Evolutionary conservation across 2,329 filamentous ascomycete genomes (phyloP), one percentile per base, ranked within the genome.

Genomic region (Blastomyces emzantsi): DNA sequence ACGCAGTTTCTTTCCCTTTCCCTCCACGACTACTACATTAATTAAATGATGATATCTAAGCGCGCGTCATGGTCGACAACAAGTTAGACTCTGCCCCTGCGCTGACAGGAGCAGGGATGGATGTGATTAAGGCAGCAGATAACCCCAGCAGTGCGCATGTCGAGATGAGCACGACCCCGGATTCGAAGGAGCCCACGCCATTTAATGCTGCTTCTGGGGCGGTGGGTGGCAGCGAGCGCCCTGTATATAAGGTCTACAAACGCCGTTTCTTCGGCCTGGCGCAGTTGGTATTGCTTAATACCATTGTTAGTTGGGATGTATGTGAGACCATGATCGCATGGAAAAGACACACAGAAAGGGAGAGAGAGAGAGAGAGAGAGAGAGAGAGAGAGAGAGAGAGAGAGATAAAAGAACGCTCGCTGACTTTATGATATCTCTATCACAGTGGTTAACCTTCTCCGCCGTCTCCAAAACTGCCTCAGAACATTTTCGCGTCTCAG

Each of bases 271-370:
- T 96, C 74, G 94, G 94, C 0, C 80, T 99, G 61, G 78, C 84
- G 28, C 90, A 96, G 76, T 78, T 97, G 72, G 88, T 92, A 7
- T 77, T 97, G 70, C 80, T 97, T 77, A 99, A 97, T 74, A 88
- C 97, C 63, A 85, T 97, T 65, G 88, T 96, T 52, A 95, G 90
- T 72, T 97, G 93, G 93, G 91, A 95, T 84, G 90, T 94, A 83
- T 82, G 90, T 87, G 49, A 17, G 49, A 43, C 25, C 9, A 33
- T 36, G 55, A 15, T 60, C 22, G n/a, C 60, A 28, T 60, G 58
- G 11, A 54, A 13, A 61, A 45, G 58, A 64, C 39, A 36, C 43
- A 47, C 15, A 13, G n/a, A n/a, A 17, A 15, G 36, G 28, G 28
- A 36, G 17, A n/a, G 11, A 25, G 30, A 28, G 45, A 9, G 7